phyloP scores from a whole-genome alignment of 1,284 basidiomycete species.

The Sporisorium sorghi region DNA sequence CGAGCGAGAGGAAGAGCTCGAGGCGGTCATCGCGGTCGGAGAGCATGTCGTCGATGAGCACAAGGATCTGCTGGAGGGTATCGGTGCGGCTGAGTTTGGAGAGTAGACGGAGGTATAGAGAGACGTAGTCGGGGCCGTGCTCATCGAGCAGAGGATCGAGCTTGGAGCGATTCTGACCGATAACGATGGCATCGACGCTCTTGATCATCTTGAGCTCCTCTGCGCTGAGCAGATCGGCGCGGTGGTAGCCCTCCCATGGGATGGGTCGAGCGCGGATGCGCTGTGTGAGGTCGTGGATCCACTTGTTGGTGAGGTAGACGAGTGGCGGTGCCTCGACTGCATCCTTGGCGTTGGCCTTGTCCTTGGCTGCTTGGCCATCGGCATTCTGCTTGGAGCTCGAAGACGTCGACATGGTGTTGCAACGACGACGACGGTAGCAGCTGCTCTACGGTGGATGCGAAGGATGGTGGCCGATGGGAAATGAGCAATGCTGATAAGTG shows the following conservation, averaged over 20 bases:
- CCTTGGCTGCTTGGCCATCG: constrained; percentile 12
- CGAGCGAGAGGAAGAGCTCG: constrained; percentile 63
- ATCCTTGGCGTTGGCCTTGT: constrained; percentile 18
- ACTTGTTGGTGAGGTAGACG: constrained; percentile 84
- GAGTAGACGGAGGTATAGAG: constrained; percentile 89
- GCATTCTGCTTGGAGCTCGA: constrained; percentile 23
- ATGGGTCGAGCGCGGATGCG: constrained; percentile 91
- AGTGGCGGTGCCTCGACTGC: constrained; percentile 72
- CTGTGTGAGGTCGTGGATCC: constrained; percentile 85
- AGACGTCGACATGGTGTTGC: constrained; percentile 36
- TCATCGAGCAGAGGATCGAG: constrained; percentile 76
- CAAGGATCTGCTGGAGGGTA: constrained; percentile 91
- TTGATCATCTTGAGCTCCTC: constrained; percentile 87
- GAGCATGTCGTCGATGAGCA: constrained; percentile 90
- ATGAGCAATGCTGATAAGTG: constrained; percentile 6
- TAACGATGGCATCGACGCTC: constrained; percentile 80
- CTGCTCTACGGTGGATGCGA: constrained; percentile 1
- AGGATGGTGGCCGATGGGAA: not conserved
- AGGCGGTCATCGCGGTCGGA: constrained; percentile 73
- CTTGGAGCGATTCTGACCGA: constrained; percentile 89
- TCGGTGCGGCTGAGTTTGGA: constrained; percentile 92
- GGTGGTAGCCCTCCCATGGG: constrained; percentile 98
- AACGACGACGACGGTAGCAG: too few species aligned
- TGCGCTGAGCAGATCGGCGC: constrained; percentile 86
- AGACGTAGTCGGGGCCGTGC: constrained; percentile 75